Base-by-base conservation (phyloP, 768 basidiomycete species). In the Leccinum sublutescens region DNA sequence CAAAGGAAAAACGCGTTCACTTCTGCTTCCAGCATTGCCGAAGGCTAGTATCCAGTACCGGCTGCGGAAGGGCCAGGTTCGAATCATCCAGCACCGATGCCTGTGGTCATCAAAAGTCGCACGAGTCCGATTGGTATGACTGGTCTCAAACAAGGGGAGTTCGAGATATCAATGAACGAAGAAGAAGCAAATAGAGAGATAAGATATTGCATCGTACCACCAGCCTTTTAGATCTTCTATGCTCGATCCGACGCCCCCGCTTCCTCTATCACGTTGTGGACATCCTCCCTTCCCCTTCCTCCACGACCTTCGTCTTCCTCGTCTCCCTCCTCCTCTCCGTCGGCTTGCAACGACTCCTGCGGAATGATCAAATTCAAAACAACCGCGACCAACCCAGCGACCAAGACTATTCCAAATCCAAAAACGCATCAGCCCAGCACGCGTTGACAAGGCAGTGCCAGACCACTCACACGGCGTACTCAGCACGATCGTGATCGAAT, bases 401-500 rank as follows among this genome's bases (percentile, higher is more conserved):
- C 75, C 51, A 88, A 72, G 70, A 85, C 85, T 87, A 7, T 27
- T 33, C 6, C 38, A 23, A 1, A 40, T 12, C 0, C 23, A 9
- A 34, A 38, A 33, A 0, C 45, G 7, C 45, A 15, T 19, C 33
- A 54, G 62, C 34, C 43, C 48, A 21, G 11, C 5, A 57, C 25
- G n/a, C 51, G 47, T 60, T 1, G n/a, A 17, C 58, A 12, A 36
- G 36, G 52, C 7, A 31, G 29, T 29, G 29, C 2, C 29, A 33
- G 34, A 15, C 29, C 47, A 45, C 87, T 78, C 71, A 91, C 91
- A 93, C 38, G 91, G 92, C 2, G 91, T 93, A 60, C 84, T 86
- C 57, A 93, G 72, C 38, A 93, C 75, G 66, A 94, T 93, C 33
- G 87, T 87, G 61, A 93, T 90, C 5, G 88, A 88, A 67, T 85